Conservation (phyloP, 495 filamentous ascomycete genomes). For the Xylaria flabelliformis region DNA sequence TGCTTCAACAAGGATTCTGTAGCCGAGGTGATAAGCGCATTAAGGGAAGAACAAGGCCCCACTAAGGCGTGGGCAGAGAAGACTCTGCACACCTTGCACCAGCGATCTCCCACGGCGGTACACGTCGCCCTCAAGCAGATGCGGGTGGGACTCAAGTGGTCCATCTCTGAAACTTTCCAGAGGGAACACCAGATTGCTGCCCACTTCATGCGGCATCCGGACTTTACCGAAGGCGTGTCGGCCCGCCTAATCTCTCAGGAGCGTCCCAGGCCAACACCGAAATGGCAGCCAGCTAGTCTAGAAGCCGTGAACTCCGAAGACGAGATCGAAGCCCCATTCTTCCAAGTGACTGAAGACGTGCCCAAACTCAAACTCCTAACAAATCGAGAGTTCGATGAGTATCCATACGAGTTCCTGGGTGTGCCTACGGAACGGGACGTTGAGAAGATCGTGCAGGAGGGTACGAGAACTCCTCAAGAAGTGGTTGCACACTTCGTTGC, state of each 20-base stretch:
- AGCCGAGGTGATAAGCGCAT: slow-evolving; percentile 70
- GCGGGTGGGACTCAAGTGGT: slow-evolving; percentile 75
- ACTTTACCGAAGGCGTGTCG: slow-evolving; percentile 87
- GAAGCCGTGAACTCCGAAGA: slow-evolving; percentile 59
- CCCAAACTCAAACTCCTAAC: slow-evolving; percentile 58
- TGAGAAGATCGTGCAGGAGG: slow-evolving; percentile 55
- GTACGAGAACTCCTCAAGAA: slow-evolving; percentile 44
- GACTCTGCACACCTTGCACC: slow-evolving; percentile 71
- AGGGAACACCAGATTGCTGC: slow-evolving; percentile 80
- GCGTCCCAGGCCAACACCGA: slow-evolving; percentile 51
- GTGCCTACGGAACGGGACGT: slow-evolving; percentile 80
- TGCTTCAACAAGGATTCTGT: slow-evolving; percentile 74
- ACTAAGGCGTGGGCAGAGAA: slow-evolving; percentile 73
- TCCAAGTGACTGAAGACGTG: slow-evolving; percentile 45
- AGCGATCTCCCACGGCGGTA: slow-evolving; percentile 82
- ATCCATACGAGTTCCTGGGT: slow-evolving; percentile 69
- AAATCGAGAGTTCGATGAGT: slow-evolving; percentile 62
- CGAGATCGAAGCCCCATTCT: slow-evolving; percentile 68
- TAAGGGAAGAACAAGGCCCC: slow-evolving; percentile 61
- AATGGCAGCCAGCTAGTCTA: slow-evolving; percentile 76
- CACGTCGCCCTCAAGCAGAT: slow-evolving; percentile 82
- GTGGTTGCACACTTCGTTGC: slow-evolving; percentile 58
- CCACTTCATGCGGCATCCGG: slow-evolving; percentile 83
- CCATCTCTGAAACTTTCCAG: slow-evolving; percentile 80
- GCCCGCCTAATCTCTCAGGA: slow-evolving; percentile 73